phyloP scores from a whole-genome alignment of 208 protist species.

The Leishmania tarentolae region DNA sequence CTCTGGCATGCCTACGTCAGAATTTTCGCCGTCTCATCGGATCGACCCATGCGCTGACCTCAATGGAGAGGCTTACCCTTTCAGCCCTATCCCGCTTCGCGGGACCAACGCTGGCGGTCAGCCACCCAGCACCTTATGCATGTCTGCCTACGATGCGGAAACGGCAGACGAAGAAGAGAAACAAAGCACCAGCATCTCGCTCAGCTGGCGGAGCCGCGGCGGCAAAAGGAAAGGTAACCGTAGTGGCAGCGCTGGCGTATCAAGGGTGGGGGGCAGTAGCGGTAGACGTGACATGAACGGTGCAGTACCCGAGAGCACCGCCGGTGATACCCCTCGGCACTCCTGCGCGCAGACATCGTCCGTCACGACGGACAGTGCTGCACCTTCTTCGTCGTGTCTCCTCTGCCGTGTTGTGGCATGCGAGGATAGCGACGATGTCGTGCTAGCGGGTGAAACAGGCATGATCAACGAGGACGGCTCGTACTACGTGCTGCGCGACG shows the following conservation, averaged over 20 bases:
- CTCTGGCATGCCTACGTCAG: background rate
- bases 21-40: background rate
- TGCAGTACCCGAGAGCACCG: background rate
- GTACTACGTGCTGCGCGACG: slow-evolving; percentile 16
- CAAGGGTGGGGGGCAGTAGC: background rate
- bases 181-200: background rate
- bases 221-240: slow-evolving; percentile 3
- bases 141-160: slow-evolving; percentile 36
- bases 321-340: background rate
- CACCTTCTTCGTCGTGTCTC: no score
- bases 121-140: slow-evolving; percentile 28
- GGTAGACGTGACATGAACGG: background rate
- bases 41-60: background rate
- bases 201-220: background rate
- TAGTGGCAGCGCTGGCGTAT: background rate
- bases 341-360: background rate
- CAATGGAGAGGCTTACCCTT: background rate
- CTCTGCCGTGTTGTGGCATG: background rate
- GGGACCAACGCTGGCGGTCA: background rate
- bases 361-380: background rate
- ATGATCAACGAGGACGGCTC: background rate
- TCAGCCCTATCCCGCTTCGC: background rate
- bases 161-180: slow-evolving; percentile 34
- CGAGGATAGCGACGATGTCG: background rate
- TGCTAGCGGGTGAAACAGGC: no score